Base-by-base conservation (phyloP, 202 grass and related monocot species). In the Carex sylvatica region DNA sequence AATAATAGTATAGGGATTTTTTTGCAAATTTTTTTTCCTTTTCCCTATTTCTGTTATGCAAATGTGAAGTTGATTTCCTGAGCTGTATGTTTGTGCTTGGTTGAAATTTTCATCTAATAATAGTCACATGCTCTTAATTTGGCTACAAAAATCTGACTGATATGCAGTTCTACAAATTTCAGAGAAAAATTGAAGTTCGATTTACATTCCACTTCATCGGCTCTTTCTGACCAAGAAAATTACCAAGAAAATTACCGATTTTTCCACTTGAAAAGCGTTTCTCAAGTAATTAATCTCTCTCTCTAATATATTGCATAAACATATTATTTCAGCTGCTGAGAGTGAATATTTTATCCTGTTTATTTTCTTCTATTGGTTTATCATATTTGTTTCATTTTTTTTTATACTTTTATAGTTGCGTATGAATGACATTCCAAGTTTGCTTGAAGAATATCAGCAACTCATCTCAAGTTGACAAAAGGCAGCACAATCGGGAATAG, bases 201-300 rank as follows among this genome's bases (percentile, higher is more conserved):
- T 87, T 23, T 67, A 18, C 49, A 18, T 65, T 86, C 71, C 7
- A 44, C 54, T 55, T 81, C 84, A 60, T 5, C 69, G 28, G 55
- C 7, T 46, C 89, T 85, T 55, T 70, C 14, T 56, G 80, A 84
- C 54, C 84, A 68, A 47, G 88, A 90, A 74, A 31, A 79, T 55
- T 82, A 84, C 54, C 84, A 68, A 47, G 88, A 90, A 74, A 31
- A 79, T 55, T 82, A 65, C 40, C 70, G 86, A 3, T 88, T 95
- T 87, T 98, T 93, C 86, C 91, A 98, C 89, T 85, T 98, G 82
- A 95, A 86, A 95, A 91, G 78, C 74, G 89, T 84, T 84, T 91
- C 87, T 2, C 87, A 93, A 89, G 95, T 98, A 88, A 46, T 20
- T 8, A n/a, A 13, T 59, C 68, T 19, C 47, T 33, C 38, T 47